phyloP scores from a whole-genome alignment of 2,329 filamentous ascomycete species.

The Xylariales sp. region DNA sequence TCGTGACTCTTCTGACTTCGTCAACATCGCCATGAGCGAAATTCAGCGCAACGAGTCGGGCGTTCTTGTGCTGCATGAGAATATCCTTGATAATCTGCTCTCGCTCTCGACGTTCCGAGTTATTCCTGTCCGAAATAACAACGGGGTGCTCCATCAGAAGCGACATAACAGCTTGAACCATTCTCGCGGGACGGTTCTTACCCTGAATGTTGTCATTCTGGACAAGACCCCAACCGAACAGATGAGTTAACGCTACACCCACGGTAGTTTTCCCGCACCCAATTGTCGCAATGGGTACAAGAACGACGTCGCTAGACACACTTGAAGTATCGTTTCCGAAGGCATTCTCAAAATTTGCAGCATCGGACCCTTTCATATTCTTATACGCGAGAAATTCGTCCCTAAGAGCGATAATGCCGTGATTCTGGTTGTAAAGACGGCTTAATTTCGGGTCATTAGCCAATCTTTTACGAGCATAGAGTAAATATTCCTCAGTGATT shows the following conservation, averaged over 20 bases:
- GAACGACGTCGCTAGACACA: conserved; percentile 75
- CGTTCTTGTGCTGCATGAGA: conserved; percentile 67
- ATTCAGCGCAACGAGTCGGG: conserved; percentile 85
- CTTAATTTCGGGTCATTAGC: conserved; percentile 74
- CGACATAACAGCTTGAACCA: conserved; percentile 77
- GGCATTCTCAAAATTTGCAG: conserved; percentile 79
- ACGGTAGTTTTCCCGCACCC: conserved; percentile 98
- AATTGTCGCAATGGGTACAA: conserved; percentile 93
- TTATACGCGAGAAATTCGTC: conserved; percentile 87
- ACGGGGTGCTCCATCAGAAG: conserved; percentile 73
- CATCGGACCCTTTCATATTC: conserved; percentile 88
- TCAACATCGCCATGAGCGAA: conserved; percentile 86
- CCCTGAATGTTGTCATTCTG: conserved; percentile 97
- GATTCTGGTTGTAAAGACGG: conserved; percentile 83
- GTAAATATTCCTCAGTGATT: conserved; percentile 91
- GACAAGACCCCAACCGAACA: conserved; percentile 92
- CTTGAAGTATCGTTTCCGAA: conserved; percentile 61
- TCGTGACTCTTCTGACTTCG: conserved; percentile 79
- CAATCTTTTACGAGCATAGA: conserved; percentile 81
- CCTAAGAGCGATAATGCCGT: conserved; percentile 92
- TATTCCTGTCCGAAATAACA: conserved; percentile 94
- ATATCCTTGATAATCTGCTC: conserved; percentile 88
- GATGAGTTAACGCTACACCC: conserved; percentile 79
- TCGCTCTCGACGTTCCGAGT: conserved; percentile 88
- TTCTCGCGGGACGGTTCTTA: conserved; percentile 79